Evolutionary conservation across 176 grass and related monocot genomes (phyloP).

Genomic region (Microstegium vimineum): DNA sequence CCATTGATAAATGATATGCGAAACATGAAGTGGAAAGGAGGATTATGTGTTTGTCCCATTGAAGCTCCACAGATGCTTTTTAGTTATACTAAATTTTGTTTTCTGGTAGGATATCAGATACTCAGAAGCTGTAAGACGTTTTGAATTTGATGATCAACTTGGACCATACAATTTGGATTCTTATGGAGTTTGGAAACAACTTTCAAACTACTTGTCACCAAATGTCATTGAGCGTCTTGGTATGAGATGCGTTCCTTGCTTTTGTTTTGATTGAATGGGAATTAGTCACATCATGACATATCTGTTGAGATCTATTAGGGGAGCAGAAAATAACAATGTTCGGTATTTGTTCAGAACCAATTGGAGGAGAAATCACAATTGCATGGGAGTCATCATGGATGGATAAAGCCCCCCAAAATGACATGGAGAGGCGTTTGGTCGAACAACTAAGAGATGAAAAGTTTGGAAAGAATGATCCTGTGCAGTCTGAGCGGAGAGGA

Average conservation of each 20-base stretch:
- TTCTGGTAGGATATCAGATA: conserved; percentile 80
- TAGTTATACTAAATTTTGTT: conserved; percentile 33
- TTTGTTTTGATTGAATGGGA: neutral
- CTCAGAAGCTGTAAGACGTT: conserved; percentile 65
- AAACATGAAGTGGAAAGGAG: neutral
- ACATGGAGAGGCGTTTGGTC: conserved; percentile 62
- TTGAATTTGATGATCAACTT: conserved; percentile 79
- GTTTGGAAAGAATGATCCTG: conserved; percentile 45
- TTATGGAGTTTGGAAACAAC: conserved; percentile 71
- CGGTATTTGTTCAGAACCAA: conserved; percentile 55
- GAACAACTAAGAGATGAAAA: conserved; percentile 63
- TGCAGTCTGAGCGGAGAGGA: conserved; percentile 44
- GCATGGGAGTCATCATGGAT: conserved; percentile 62
- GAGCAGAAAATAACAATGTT: neutral
- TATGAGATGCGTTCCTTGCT: conserved; percentile 23
- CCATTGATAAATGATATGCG: neutral
- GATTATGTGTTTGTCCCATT: neutral
- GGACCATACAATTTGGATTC: conserved; percentile 73
- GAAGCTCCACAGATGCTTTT: neutral
- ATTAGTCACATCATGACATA: neutral
- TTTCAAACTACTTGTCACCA: conserved; percentile 68
- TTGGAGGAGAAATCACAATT: conserved; percentile 88
- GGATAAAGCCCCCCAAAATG: conserved; percentile 60
- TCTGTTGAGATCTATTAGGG: conserved; percentile 10
- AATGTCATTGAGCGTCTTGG: conserved; percentile 70